These are phyloP conservation scores for Acephala macrosclerotiorum DNA, from an alignment of 2,329 filamentous ascomycete genomes.

Conservation along the genomic window DNA sequence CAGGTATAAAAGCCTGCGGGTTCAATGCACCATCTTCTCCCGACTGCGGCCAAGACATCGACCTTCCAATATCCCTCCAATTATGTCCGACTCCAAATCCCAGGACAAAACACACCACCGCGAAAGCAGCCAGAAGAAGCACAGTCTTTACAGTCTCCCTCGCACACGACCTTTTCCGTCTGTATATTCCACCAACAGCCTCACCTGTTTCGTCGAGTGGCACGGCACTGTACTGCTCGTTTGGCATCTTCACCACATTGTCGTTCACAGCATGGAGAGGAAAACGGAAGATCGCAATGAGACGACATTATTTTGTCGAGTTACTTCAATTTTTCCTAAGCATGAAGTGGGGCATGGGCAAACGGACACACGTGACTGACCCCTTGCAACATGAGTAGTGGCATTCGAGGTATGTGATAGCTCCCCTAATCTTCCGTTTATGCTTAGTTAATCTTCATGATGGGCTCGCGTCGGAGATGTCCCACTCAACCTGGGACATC, in stretches of 20 bases:
- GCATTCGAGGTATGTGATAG: no score
- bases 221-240: conserved; percentile 25
- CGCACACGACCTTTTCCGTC: background rate
- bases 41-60: conserved; percentile 8
- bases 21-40: conserved; percentile 23
- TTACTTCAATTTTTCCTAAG: conserved; percentile 28
- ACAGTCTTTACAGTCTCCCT: conserved; percentile 2
- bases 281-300: background rate
- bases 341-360: conserved; percentile 2
- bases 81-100: conserved; percentile 31
- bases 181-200: background rate
- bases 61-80: conserved; percentile 19
- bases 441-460: no score
- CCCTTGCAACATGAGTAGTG: no score
- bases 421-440: no score
- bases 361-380: background rate
- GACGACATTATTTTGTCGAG: conserved; percentile 3
- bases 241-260: background rate
- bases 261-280: background rate
- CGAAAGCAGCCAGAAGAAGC: conserved; percentile 17
- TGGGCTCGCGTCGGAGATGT: no score
- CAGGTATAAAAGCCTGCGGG: conserved; percentile 31
- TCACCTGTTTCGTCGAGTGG: conserved; percentile 27
- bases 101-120: conserved; percentile 19
- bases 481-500: no score